Evolutionary conservation across 208 protist genomes (phyloP).

Genomic region (Leishmania turanica): DNA sequence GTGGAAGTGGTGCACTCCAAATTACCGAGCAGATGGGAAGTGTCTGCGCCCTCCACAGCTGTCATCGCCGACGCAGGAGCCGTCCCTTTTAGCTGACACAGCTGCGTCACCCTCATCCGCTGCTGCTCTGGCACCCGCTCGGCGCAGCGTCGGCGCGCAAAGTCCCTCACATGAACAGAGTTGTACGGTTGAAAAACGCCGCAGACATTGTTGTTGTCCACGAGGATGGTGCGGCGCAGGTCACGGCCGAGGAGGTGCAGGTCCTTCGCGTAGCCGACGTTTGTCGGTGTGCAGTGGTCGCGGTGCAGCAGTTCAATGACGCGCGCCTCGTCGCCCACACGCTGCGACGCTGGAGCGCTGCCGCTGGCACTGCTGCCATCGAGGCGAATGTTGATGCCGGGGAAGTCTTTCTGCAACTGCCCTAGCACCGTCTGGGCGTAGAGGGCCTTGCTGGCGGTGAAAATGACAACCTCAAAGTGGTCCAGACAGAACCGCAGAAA

Average conservation of each 20-base stretch:
- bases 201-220: slow-evolving; percentile 64
- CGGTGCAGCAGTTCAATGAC: slow-evolving; percentile 46
- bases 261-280: slow-evolving; percentile 68
- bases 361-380: not conserved
- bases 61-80: not conserved
- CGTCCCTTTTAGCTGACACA: slow-evolving; percentile 6
- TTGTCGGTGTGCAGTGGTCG: slow-evolving; percentile 60
- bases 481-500: slow-evolving; percentile 45
- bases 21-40: not conserved
- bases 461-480: slow-evolving; percentile 64
- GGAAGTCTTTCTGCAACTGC: slow-evolving; percentile 41
- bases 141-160: slow-evolving; percentile 11
- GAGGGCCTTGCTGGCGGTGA: slow-evolving; percentile 52
- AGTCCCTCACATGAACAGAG: slow-evolving; percentile 47
- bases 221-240: slow-evolving; percentile 41
- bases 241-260: slow-evolving; percentile 60
- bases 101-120: slow-evolving; percentile 3
- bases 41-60: not conserved
- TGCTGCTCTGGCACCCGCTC: not conserved
- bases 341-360: not conserved
- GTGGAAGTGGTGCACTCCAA: not conserved
- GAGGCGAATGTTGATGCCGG: slow-evolving; percentile 19
- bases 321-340: not conserved
- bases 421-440: slow-evolving; percentile 47
- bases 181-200: slow-evolving; percentile 73